A percentile compares a stretch with the other conserved stretches of the same genome.
These are phyloP conservation scores for Yarrowia deformans DNA, from an alignment of 805 yeast genomes.

Conservation along the genomic window DNA sequence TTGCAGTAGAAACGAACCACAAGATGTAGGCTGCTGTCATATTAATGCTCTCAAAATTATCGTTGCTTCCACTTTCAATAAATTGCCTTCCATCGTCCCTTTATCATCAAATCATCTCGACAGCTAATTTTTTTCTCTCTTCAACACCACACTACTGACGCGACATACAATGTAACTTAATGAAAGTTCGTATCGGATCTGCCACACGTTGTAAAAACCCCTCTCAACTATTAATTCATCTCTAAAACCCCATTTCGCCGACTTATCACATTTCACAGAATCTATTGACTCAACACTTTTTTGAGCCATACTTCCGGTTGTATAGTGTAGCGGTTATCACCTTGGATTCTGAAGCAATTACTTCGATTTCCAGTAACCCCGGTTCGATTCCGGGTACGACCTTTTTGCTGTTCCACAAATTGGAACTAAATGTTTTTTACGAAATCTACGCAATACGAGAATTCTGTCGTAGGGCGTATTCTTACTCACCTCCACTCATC, in stretches of 20 bases:
- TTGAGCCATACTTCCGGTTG: neutral
- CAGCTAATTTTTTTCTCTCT: neutral
- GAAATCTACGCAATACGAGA: too few species aligned
- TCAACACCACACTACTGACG: neutral
- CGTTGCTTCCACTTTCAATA: neutral
- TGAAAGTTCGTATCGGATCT: neutral
- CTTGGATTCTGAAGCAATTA: conserved; percentile 25
- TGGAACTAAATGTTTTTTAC: too few species aligned
- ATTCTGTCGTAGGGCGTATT: too few species aligned
- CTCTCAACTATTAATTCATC: too few species aligned
- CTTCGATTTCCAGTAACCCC: conserved; percentile 28
- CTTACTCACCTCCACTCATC: neutral
- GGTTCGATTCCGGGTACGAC: conserved; percentile 39
- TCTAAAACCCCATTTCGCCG: neutral
- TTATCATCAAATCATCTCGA: neutral
- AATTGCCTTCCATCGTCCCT: neutral
- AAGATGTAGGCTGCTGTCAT: too few species aligned
- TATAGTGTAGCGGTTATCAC: conserved; percentile 38
- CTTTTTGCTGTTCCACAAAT: neutral
- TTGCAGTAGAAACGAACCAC: too few species aligned
- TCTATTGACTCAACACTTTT: neutral
- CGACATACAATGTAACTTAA: neutral
- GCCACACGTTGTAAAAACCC: neutral
- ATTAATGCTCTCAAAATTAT: too few species aligned
- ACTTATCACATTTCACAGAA: too few species aligned